phyloP scores from a whole-genome alignment of 2,329 filamentous ascomycete species.

The Exophiala phaeomuriformis region DNA sequence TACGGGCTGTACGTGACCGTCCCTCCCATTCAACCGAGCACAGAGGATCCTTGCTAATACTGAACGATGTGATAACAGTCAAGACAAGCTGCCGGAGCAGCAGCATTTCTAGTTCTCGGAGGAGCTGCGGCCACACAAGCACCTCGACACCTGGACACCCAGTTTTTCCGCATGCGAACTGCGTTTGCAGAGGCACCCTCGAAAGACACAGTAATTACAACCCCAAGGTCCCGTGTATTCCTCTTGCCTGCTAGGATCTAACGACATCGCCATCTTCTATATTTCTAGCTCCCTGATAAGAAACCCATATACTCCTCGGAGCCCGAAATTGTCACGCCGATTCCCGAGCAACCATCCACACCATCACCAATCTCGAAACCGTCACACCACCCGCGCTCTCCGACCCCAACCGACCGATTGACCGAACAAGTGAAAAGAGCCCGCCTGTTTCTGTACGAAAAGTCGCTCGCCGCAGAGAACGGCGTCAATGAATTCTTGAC shows the following conservation, averaged over 20 bases:
- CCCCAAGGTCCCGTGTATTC: too few relatives aligned
- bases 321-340: slow-evolving; percentile 6
- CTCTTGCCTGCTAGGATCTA: neutral
- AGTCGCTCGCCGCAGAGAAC: slow-evolving; percentile 69
- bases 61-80: slow-evolving; percentile 7
- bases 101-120: slow-evolving; percentile 19
- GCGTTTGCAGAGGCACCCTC: slow-evolving; percentile 39
- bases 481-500: slow-evolving; percentile 76
- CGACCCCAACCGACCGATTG: slow-evolving; percentile 83
- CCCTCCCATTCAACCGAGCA: neutral
- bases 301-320: slow-evolving; percentile 40
- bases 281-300: slow-evolving; percentile 25
- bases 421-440: slow-evolving; percentile 72
- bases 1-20: slow-evolving; percentile 20
- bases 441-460: slow-evolving; percentile 71
- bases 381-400: slow-evolving; percentile 32
- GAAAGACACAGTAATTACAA: slow-evolving; percentile 29
- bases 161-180: slow-evolving; percentile 33
- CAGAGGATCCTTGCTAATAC: neutral
- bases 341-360: slow-evolving; percentile 11
- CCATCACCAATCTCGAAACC: slow-evolving; percentile 14
- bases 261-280: neutral
- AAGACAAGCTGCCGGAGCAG: neutral
- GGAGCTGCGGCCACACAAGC: slow-evolving; percentile 20
- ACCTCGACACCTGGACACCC: slow-evolving; percentile 9